These are phyloP conservation scores for Porodaedalea pini DNA, from an alignment of 1,284 basidiomycete species.

Conservation along the genomic window DNA sequence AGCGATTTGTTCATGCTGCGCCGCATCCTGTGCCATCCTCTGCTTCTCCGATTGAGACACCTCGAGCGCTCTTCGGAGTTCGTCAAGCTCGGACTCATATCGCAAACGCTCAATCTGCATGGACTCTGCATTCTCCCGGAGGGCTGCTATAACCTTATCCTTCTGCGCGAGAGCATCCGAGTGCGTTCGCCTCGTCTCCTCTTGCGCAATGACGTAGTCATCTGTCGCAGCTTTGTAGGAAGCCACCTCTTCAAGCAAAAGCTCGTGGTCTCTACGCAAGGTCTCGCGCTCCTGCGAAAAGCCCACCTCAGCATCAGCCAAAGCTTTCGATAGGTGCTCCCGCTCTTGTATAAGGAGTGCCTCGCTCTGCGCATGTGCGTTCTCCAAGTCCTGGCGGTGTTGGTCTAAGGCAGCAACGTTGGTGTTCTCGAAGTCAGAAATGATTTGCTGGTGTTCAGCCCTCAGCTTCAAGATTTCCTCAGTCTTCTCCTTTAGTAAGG, in stretches of 20 bases:
- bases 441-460: constrained; percentile 43
- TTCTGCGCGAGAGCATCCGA: constrained; percentile 53
- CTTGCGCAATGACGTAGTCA: constrained; percentile 49
- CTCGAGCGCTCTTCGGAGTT: constrained; percentile 58
- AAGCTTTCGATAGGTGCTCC: constrained; percentile 34
- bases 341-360: constrained; percentile 39
- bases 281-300: constrained; percentile 32
- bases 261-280: constrained; percentile 49
- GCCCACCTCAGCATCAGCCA: constrained; percentile 37
- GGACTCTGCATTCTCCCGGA: constrained; percentile 48
- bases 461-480: constrained; percentile 40
- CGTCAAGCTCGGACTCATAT: constrained; percentile 50
- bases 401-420: constrained; percentile 45
- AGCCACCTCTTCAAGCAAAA: constrained; percentile 58
- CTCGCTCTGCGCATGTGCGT: constrained; percentile 37
- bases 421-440: constrained; percentile 41
- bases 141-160: constrained; percentile 38
- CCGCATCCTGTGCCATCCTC: constrained; percentile 64
- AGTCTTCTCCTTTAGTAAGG: constrained; percentile 25
- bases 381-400: constrained; percentile 42
- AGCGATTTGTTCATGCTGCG: constrained; percentile 67
- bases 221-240: constrained; percentile 58
- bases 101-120: constrained; percentile 49
- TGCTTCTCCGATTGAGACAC: constrained; percentile 54
- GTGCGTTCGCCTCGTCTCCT: constrained; percentile 49